These are phyloP conservation scores for Moricandia arvensis DNA, from an alignment of 345 rosid species.

Conservation along the genomic window DNA sequence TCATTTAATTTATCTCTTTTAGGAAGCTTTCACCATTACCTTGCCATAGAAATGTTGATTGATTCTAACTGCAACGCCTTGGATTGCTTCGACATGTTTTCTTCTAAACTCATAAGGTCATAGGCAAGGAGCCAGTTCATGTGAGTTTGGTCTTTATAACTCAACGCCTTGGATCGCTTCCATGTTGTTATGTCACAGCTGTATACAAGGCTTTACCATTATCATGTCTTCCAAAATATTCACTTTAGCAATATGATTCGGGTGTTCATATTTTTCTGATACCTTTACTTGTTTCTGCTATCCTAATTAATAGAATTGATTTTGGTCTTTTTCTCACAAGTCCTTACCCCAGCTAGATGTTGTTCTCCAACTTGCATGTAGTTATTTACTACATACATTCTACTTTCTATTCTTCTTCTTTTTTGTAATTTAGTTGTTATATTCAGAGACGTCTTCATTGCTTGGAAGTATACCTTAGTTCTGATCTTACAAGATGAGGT, in stretches of 20 bases:
- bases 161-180: too few species aligned
- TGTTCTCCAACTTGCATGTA: too few species aligned
- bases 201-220: too few species aligned
- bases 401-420: too few species aligned
- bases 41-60: not conserved
- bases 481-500: not conserved
- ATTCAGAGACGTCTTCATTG: not conserved
- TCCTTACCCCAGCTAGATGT: not conserved
- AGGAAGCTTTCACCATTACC: not conserved
- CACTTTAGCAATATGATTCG: too few species aligned
- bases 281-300: not conserved
- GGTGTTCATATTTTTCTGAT: too few species aligned
- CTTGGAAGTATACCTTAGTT: not conserved
- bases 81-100: not conserved
- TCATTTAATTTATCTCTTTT: not conserved
- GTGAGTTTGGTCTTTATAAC: too few species aligned
- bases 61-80: not conserved
- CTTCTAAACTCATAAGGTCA: too few species aligned
- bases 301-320: not conserved
- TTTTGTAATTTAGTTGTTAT: constrained; percentile 33
- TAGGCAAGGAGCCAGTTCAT: too few species aligned
- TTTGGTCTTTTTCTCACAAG: not conserved
- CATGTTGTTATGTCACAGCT: too few species aligned
- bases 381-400: too few species aligned
- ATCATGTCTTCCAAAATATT: too few species aligned